phyloP scores from a whole-genome alignment of 495 filamentous ascomycete species.

The Xylaria grammica region DNA sequence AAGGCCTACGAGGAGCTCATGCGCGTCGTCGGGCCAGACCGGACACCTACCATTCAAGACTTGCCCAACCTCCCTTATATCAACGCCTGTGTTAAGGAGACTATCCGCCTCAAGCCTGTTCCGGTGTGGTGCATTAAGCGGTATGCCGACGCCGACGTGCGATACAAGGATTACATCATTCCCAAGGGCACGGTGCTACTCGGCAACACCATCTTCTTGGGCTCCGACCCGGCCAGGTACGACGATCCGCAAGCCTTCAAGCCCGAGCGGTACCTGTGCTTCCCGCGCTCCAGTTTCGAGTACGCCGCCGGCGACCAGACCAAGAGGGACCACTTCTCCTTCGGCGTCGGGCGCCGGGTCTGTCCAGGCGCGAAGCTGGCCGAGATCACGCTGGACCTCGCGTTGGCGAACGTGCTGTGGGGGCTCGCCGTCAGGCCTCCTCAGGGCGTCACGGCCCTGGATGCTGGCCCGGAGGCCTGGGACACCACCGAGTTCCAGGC shows the following conservation, averaged over 20 bases:
- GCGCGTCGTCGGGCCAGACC: conserved; percentile 49
- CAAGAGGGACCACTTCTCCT: conserved; percentile 40
- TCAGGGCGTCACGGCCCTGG: neutral
- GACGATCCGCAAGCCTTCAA: conserved; percentile 23
- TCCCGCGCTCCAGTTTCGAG: conserved; percentile 25
- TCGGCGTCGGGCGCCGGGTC: conserved; percentile 39
- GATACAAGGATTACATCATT: conserved; percentile 46
- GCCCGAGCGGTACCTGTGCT: conserved; percentile 27
- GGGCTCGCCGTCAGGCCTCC: neutral
- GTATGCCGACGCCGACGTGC: conserved; percentile 47
- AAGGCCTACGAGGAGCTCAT: conserved; percentile 52
- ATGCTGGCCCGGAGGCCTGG: neutral
- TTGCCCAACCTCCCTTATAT: conserved; percentile 51
- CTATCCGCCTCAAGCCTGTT: conserved; percentile 57
- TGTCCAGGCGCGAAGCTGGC: conserved; percentile 41
- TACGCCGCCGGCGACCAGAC: conserved; percentile 26
- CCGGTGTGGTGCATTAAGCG: conserved; percentile 50
- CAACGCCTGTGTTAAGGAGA: conserved; percentile 49
- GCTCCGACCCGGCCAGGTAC: conserved; percentile 22
- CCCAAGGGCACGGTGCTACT: conserved; percentile 33
- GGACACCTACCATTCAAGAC: conserved; percentile 35
- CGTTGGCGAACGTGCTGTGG: conserved; percentile 2
- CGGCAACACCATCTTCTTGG: conserved; percentile 26
- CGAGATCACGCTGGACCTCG: conserved; percentile 1
- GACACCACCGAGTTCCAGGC: neutral